Percentiles rank a stretch among this genome's conserved stretches.
Conservation (phyloP, 2,329 filamentous ascomycete genomes). For the Botrytis paeoniae region DNA sequence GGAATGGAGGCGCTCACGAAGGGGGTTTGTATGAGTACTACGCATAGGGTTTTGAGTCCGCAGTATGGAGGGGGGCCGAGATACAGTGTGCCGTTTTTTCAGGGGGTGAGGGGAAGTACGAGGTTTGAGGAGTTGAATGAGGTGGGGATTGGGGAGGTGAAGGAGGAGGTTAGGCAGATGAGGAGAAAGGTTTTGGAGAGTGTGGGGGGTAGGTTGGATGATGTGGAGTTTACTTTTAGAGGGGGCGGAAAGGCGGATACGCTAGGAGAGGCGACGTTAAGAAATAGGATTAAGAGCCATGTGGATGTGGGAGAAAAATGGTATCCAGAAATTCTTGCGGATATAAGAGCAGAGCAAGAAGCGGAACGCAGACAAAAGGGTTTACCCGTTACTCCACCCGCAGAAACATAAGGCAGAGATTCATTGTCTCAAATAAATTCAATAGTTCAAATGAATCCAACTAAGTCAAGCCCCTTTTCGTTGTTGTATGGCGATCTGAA, state of each 20-base stretch:
- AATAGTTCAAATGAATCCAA: neutral
- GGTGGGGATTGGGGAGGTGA: conserved; percentile 47
- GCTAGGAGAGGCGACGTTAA: conserved; percentile 77
- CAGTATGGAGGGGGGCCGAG: conserved; percentile 65
- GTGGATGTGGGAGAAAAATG: conserved; percentile 82
- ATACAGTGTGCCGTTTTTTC: conserved; percentile 84
- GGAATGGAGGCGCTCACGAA: conserved; percentile 81
- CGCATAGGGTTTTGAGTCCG: conserved; percentile 78
- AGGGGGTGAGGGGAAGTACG: conserved; percentile 76
- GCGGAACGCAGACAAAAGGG: conserved; percentile 36
- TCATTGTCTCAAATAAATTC: neutral
- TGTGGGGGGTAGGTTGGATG: conserved; percentile 60
- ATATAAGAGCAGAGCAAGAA: conserved; percentile 58
- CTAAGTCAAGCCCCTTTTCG: neutral
- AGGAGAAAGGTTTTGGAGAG: conserved; percentile 55
- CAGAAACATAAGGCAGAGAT: conserved; percentile 2
- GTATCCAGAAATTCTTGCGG: conserved; percentile 59
- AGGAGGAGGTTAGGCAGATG: conserved; percentile 60
- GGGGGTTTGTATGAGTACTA: conserved; percentile 78
- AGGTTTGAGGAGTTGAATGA: conserved; percentile 63
- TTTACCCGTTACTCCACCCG: conserved; percentile 13
- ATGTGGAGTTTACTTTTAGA: conserved; percentile 86
- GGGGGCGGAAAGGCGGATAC: conserved; percentile 57
- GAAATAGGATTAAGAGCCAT: conserved; percentile 83
- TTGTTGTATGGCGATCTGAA: neutral